Conservation (phyloP, 1,284 basidiomycete species). For the Rhodotorula sp. region DNA sequence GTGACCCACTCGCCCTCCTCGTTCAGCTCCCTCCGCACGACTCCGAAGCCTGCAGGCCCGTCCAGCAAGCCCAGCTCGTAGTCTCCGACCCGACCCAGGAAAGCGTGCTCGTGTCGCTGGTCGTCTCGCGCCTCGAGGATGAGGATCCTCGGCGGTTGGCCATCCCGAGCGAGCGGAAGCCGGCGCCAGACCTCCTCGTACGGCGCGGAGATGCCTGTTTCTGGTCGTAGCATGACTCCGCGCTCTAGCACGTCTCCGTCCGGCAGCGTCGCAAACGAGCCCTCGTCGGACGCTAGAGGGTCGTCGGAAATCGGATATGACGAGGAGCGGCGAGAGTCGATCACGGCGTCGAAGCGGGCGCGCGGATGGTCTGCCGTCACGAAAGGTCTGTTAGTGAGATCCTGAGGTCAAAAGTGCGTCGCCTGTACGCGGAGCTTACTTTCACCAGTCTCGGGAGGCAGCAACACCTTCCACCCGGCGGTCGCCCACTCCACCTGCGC, state of each 20-base stretch:
- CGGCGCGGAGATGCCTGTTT: background rate
- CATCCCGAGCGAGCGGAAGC: background rate
- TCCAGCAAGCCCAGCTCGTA: constrained; percentile 3
- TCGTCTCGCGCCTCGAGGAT: background rate
- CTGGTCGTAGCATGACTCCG: constrained; percentile 14
- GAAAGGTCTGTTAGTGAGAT: background rate
- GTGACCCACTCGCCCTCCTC: background rate
- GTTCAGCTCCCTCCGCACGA: background rate
- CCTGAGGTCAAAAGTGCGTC: too few relatives aligned
- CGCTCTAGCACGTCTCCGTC: constrained; percentile 28
- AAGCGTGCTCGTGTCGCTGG: background rate
- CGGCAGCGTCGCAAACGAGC: constrained; percentile 16
- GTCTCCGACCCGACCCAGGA: constrained; percentile 4
- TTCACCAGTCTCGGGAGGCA: background rate
- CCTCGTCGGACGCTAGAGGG: constrained; percentile 9
- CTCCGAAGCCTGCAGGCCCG: background rate
- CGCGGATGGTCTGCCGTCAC: background rate
- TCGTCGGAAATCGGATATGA: background rate
- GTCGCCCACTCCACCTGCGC: constrained; percentile 19
- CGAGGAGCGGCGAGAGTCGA: constrained; percentile 11
- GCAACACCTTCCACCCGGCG: constrained; percentile 14
- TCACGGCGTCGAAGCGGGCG: constrained; percentile 9
- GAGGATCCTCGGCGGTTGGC: background rate
- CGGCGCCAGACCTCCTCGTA: constrained; percentile 34
- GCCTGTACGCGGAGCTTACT: background rate